Conservation (phyloP, 805 yeast genomes). For the Wickerhamomyces mucosus region DNA sequence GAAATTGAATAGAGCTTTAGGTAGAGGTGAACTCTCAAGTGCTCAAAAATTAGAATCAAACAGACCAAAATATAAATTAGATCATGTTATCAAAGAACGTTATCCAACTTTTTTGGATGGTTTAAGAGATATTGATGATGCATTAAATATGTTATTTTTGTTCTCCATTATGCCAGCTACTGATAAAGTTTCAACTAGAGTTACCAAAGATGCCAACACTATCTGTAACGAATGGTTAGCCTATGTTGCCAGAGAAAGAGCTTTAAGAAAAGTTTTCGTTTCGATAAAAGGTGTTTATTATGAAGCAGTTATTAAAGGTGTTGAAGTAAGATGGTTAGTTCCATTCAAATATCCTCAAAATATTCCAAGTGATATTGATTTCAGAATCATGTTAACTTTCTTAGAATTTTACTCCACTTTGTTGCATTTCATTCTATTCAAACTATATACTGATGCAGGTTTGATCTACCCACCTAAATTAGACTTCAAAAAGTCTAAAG, state of each 20-base stretch:
- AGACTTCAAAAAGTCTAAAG: conserved; percentile 56
- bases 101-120: conserved; percentile 94
- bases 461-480: conserved; percentile 88
- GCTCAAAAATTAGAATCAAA: conserved; percentile 79
- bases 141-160: conserved; percentile 86
- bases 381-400: conserved; percentile 93
- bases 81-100: conserved; percentile 87
- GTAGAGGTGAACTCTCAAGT: conserved; percentile 83
- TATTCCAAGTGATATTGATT: conserved; percentile 89
- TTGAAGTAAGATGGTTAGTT: conserved; percentile 90
- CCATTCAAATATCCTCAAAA: conserved; percentile 96
- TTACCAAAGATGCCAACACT: conserved; percentile 80
- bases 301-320: conserved; percentile 84
- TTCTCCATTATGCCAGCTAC: conserved; percentile 95
- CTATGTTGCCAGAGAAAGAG: conserved; percentile 75
- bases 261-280: conserved; percentile 82
- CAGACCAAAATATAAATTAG: conserved; percentile 79
- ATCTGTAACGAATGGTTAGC: conserved; percentile 95
- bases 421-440: conserved; percentile 77
- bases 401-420: conserved; percentile 92
- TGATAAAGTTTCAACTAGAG: conserved; percentile 64
- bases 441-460: conserved; percentile 76
- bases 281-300: conserved; percentile 96
- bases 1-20: conserved; percentile 81
- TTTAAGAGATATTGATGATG: conserved; percentile 88